These are phyloP conservation scores for Phytomonas francai DNA, from an alignment of 208 protist species.

Conservation along the genomic window DNA sequence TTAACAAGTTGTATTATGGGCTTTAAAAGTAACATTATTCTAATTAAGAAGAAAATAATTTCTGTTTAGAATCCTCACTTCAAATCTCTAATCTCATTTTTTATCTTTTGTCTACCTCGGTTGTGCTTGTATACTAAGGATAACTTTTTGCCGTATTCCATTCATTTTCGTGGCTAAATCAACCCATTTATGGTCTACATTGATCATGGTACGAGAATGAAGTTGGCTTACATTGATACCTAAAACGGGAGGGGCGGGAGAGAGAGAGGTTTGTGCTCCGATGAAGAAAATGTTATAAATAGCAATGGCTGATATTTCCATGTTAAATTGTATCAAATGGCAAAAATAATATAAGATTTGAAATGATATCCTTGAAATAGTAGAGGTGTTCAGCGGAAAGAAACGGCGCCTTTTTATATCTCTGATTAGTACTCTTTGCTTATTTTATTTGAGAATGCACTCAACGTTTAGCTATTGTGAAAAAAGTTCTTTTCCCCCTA, in stretches of 20 bases:
- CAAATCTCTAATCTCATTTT: neutral
- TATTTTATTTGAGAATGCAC: conserved; percentile 12
- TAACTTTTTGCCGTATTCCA: no score
- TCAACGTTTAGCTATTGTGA: neutral
- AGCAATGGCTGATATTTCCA: neutral
- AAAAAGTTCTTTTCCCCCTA: neutral
- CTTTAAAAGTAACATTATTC: conserved; percentile 10
- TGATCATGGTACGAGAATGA: no score
- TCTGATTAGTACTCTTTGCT: conserved; percentile 14
- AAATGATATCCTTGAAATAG: neutral
- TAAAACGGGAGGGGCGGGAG: no score
- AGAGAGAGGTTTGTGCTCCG: neutral
- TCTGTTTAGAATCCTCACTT: neutral
- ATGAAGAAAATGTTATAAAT: neutral
- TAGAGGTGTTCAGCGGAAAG: neutral
- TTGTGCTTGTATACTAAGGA: no score
- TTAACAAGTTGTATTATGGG: conserved; percentile 5
- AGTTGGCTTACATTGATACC: no score
- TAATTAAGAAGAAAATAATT: conserved; percentile 11
- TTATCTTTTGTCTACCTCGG: neutral
- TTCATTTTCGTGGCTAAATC: no score
- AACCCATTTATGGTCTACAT: no score
- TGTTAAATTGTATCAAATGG: no score
- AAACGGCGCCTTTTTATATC: conserved; percentile 15
- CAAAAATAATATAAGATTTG: no score